Base-by-base conservation (phyloP, 331 rosid species). In the Malus hybrid region DNA sequence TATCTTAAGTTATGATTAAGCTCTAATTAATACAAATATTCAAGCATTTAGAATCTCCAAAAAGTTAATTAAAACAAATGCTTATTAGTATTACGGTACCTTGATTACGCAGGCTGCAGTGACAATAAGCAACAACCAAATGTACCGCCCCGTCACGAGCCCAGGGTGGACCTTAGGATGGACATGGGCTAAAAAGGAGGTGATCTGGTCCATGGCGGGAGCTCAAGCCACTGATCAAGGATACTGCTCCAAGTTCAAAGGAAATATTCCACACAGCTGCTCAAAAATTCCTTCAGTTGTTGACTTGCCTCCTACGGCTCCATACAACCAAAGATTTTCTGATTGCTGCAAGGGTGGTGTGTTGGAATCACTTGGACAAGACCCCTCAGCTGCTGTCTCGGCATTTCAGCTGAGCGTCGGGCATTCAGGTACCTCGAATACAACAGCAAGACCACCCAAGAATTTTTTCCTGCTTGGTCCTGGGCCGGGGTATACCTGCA, bases 131-230 rank as follows among this genome's bases (percentile, higher is more conserved):
- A 81, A 81, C 65, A 71, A 76, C 61, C 84, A 81, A 78, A 76
- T 76, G 81, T 81, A 71, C 67, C 70, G 79, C 28, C 76, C 53
- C 28, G 67, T 84, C 36, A 69, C 22, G 58, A 48, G 81, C 42
- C 85, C 88, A 2, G 81, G 88, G 8, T 84, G 79, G 85, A 71
- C 76, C 56, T 44, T 81, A 48, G 83, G 83, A 18, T 81, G 88
- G 88, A 60, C 79, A 57, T 84, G 88, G 88, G 77, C 77, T n/a
- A 81, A 84, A 68, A 84, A 81, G 52, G 83, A 81, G 68, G 85
- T 84, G 52, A 84, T 84, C 64, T 75, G 81, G 85, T 81, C 83
- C 39, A 78, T 81, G 83, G 78, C 78, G 62, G 88, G 85, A 75
- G 85, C 88, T 71, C 78, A 84, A 77, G 79, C 85, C 53, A 81